Evolutionary conservation across 306 rosid species (phyloP), one percentile per base, ranked within the genome.

Genomic region (Hippophae gyantsensis): DNA sequence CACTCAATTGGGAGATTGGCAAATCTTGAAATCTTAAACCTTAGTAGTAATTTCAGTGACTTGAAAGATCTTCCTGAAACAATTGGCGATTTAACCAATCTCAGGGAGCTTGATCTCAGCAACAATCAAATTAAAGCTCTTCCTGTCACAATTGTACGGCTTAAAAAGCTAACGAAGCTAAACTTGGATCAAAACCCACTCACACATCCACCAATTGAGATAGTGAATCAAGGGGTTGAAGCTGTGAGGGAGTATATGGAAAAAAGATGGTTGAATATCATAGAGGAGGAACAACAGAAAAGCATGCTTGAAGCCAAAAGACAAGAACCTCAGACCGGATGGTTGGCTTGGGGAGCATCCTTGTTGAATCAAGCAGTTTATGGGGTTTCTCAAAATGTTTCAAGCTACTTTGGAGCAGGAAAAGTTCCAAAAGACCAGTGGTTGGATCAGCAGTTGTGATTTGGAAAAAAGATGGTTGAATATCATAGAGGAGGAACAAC

Each of bases 101-200:
- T 89, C 62, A 81, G 57, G 74, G 97, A 89, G 45, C 74, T 89
- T 64, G 97, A 89, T 58, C 76, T 89, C 64, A 81, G 97, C 79
- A 89, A 89, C 81, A 89, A 89, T 71, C 97, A 89, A 78, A 84
- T 89, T 54, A 84, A 68, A 32, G 75, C 78, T 49, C 86, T 89
- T 57, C 97, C 97, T 7, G 84, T 72, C 38, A 75, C 97, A 56
- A 83, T 89, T 51, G 95, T 92, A 13, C 86, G 89, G 65, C 97
- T 89, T 43, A 76, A 83, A 55, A 76, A 69, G 51, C 63, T 89
- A 74, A 68, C 54, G 73, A 83, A 81, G 74, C 82, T 89, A n/a
- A 83, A 81, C 78, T 54, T 89, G 87, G 97, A 86, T 6, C 89
- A 82, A 73, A 89, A 83, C 69, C 97, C 97, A 58, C 71, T 86